Percentiles rank a stretch among this genome's conserved stretches.
Conservation (phyloP, 192 early-diverging fungal species). For the Coemansia guatemalensis region DNA sequence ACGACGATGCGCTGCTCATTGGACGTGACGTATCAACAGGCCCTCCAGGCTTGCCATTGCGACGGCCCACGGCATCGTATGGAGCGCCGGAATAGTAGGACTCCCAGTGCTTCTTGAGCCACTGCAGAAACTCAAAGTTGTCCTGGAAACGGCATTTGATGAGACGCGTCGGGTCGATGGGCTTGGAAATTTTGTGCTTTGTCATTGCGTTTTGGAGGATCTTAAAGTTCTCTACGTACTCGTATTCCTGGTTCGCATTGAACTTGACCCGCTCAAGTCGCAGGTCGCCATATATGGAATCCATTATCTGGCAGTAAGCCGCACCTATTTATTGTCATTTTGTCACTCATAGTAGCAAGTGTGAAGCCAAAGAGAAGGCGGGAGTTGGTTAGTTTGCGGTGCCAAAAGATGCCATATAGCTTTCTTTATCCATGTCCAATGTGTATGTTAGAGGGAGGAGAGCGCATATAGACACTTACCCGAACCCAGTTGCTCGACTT, state of each 20-base stretch:
- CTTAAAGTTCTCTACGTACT: constrained; percentile 95
- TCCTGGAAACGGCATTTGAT: constrained; percentile 98
- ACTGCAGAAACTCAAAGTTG: constrained; percentile 98
- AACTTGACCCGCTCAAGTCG: constrained; percentile 92
- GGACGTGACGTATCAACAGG: constrained; percentile 28
- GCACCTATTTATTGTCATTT: constrained; percentile 51
- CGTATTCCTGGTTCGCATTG: constrained; percentile 91
- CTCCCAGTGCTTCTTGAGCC: constrained; percentile 94
- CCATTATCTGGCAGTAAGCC: constrained; percentile 75
- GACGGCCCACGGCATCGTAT: constrained; percentile 80
- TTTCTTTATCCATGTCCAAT: background rate
- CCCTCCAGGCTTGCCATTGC: constrained; percentile 51
- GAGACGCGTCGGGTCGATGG: constrained; percentile 84
- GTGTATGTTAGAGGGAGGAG: background rate
- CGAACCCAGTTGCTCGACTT: constrained; percentile 93
- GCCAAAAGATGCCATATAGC: background rate
- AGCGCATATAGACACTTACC: constrained; percentile 52
- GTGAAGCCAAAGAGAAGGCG: background rate
- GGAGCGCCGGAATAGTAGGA: constrained; percentile 75
- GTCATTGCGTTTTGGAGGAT: constrained; percentile 86
- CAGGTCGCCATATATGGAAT: constrained; percentile 77
- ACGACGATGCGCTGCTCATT: constrained; percentile 49
- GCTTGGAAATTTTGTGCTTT: constrained; percentile 90
- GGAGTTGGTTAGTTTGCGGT: background rate
- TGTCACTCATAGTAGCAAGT: background rate